These are phyloP conservation scores for Quercus mongolica DNA, from an alignment of 306 rosid species.

Conservation along the genomic window DNA sequence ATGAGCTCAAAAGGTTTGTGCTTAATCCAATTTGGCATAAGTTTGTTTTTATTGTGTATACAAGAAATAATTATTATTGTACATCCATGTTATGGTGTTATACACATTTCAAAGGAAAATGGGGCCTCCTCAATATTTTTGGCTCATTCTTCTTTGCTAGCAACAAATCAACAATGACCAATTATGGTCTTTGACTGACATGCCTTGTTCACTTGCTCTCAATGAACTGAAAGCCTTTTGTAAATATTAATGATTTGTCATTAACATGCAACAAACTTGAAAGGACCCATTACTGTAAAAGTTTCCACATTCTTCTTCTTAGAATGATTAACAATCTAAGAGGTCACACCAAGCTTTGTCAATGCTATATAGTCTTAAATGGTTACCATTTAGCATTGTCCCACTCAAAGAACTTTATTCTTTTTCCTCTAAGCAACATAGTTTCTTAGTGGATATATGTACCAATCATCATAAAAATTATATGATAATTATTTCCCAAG, in stretches of 20 bases:
- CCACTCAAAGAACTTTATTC: background rate
- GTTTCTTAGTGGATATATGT: constrained; percentile 21
- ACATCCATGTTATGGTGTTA: no score
- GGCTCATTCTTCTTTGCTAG: no score
- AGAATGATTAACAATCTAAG: constrained; percentile 15
- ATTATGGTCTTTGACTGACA: no score
- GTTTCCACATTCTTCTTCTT: background rate
- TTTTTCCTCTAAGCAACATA: constrained; percentile 24
- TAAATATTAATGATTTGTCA: background rate
- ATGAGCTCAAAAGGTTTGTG: no score
- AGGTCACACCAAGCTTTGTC: constrained; percentile 9
- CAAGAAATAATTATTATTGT: no score
- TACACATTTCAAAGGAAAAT: no score
- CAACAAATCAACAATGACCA: no score
- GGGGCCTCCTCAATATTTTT: no score
- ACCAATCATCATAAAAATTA: constrained; percentile 40
- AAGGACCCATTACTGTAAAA: background rate
- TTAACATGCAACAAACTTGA: background rate
- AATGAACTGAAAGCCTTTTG: no score
- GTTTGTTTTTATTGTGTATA: no score
- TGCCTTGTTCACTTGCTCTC: no score
- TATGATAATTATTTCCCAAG: constrained; percentile 20
- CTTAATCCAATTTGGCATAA: no score
- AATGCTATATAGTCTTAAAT: background rate
- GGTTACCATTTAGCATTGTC: background rate